Evolutionary conservation across 331 rosid genomes (phyloP).

Genomic region (Telfairia occidentalis): DNA sequence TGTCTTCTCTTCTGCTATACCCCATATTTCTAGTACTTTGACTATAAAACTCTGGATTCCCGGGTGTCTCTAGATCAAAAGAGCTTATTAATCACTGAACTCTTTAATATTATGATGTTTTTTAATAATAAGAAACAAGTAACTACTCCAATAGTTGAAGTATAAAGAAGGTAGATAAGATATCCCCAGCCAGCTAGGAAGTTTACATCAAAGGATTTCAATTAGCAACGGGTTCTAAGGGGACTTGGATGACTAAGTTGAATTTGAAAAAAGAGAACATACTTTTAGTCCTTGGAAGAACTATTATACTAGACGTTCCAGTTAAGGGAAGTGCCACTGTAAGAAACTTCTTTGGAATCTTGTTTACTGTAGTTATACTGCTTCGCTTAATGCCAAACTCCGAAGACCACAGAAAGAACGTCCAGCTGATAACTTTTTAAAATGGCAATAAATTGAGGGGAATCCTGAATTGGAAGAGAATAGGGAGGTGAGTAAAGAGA

Average conservation of each 20-base stretch:
- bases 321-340: neutral
- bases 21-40: neutral
- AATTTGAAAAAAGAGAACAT: neutral
- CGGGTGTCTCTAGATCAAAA: neutral
- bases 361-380: neutral
- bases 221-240: neutral
- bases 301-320: neutral
- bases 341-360: neutral
- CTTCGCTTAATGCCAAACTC: neutral
- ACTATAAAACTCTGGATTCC: neutral
- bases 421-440: neutral
- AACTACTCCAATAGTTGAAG: neutral
- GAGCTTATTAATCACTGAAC: neutral
- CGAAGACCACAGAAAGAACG: neutral
- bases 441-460: neutral
- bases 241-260: neutral
- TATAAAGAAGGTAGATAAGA: neutral
- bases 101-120: neutral
- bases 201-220: neutral
- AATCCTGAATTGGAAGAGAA: neutral
- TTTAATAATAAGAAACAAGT: neutral
- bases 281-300: neutral
- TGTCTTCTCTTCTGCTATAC: conserved; percentile 10
- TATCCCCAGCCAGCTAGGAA: neutral
- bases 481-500: neutral